These are phyloP conservation scores for Xylariaceae sp. DNA, from an alignment of 2,329 filamentous ascomycete species.

Conservation along the genomic window DNA sequence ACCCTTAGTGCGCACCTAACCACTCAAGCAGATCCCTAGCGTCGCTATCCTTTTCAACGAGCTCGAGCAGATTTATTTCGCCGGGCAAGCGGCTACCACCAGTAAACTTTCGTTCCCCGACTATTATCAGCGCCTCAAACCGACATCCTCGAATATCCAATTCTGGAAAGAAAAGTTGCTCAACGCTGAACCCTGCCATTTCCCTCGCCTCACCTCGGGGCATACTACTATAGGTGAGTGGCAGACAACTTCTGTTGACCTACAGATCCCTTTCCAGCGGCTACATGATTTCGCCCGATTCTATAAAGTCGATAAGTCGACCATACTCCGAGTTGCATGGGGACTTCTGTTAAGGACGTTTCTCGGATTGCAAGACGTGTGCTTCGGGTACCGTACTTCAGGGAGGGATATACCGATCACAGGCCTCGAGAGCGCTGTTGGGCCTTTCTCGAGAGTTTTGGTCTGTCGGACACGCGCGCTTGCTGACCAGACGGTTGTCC, in stretches of 20 bases:
- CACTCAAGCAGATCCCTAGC: constrained; percentile 43
- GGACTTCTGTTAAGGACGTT: constrained; percentile 62
- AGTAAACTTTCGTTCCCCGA: constrained; percentile 47
- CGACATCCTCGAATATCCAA: constrained; percentile 47
- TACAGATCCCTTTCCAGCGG: constrained; percentile 49
- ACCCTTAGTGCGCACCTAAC: constrained; percentile 1
- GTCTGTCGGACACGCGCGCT: constrained; percentile 34
- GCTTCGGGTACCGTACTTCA: constrained; percentile 60
- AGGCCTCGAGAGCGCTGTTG: constrained; percentile 51
- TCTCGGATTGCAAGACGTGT: constrained; percentile 57
- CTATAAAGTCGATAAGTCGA: constrained; percentile 52
- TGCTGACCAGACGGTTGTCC: constrained; percentile 32
- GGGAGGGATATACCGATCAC: constrained; percentile 53
- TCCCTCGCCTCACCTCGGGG: constrained; percentile 49
- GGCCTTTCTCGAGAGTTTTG: constrained; percentile 50
- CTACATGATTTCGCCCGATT: constrained; percentile 53
- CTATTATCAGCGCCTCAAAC: constrained; percentile 48
- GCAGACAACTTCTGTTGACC: constrained; percentile 48
- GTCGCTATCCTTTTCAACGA: constrained; percentile 56
- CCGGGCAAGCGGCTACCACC: constrained; percentile 44
- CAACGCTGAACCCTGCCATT: constrained; percentile 51
- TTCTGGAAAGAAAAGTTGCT: constrained; percentile 54
- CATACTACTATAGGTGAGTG: constrained; percentile 35
- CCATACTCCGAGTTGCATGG: constrained; percentile 66
- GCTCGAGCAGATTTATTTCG: constrained; percentile 53